Conservation (phyloP, 306 rosid species). For the Macrotyloma uniflorum region DNA sequence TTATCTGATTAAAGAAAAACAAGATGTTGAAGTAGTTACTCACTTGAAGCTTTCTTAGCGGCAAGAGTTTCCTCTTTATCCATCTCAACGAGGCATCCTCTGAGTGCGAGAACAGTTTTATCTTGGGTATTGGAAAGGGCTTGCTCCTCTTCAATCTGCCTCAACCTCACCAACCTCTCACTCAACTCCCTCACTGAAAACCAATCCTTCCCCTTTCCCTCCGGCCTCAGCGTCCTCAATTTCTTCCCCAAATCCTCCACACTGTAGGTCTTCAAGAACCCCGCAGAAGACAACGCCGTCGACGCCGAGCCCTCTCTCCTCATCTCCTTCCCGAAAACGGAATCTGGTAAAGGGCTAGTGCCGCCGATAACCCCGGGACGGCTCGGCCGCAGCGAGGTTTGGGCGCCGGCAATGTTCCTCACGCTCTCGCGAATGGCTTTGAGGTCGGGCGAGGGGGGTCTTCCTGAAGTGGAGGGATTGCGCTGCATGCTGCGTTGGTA, state of each 20-base stretch:
- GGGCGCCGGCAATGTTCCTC: not conserved
- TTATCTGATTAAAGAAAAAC: not conserved
- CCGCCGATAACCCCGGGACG: slow-evolving; percentile 33
- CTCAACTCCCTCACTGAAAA: slow-evolving; percentile 72
- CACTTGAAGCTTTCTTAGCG: not conserved
- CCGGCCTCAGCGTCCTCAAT: slow-evolving; percentile 69
- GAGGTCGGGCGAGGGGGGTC: not conserved
- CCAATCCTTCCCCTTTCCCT: slow-evolving; percentile 43
- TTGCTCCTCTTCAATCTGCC: slow-evolving; percentile 56
- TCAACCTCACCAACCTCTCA: slow-evolving; percentile 66
- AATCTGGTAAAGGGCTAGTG: slow-evolving; percentile 31
- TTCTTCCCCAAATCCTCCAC: slow-evolving; percentile 55
- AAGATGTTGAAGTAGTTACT: not conserved
- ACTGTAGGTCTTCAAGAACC: slow-evolving; percentile 47
- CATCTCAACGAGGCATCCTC: not conserved
- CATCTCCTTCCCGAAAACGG: slow-evolving; percentile 50
- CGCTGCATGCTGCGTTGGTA: not conserved
- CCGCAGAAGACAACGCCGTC: slow-evolving; percentile 8
- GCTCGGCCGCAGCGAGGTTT: too few relatives aligned
- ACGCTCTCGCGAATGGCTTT: not conserved
- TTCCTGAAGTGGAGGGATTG: not conserved
- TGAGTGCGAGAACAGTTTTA: not conserved
- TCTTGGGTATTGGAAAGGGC: not conserved
- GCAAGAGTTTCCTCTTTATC: not conserved
- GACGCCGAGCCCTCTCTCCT: not conserved